A percentile compares a stretch with the other conserved stretches of the same genome.
phyloP scores from a whole-genome alignment of 306 rosid genomes.

The Gillenia trifoliata region DNA sequence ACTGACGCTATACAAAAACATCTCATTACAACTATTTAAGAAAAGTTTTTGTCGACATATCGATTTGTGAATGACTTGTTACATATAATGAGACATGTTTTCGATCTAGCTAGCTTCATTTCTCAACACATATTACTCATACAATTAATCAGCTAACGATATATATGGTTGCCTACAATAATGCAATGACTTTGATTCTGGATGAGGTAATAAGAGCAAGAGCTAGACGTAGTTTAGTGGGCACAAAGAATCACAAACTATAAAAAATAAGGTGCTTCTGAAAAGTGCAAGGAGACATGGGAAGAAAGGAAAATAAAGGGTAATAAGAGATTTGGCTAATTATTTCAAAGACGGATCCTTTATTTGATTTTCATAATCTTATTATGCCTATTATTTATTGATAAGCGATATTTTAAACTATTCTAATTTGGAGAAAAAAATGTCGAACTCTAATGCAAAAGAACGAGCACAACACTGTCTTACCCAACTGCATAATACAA shows the following conservation, averaged over 20 bases:
- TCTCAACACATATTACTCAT: constrained; percentile 48
- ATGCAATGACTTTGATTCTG: constrained; percentile 28
- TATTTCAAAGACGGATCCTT: constrained; percentile 18
- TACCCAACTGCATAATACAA: not conserved
- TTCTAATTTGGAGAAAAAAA: too few species aligned
- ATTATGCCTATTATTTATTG: too few species aligned
- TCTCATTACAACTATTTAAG: not conserved
- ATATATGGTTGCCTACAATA: constrained; percentile 24
- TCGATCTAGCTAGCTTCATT: constrained; percentile 29
- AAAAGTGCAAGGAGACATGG: constrained; percentile 28
- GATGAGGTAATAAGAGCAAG: constrained; percentile 30
- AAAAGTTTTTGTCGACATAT: too few species aligned
- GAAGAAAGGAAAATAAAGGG: not conserved
- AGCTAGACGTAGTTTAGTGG: constrained; percentile 44
- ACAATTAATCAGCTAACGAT: constrained; percentile 23
- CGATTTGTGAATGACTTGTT: not conserved
- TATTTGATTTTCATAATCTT: constrained; percentile 18
- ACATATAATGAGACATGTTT: not conserved
- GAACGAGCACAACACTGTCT: not conserved
- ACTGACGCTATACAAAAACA: too few species aligned
- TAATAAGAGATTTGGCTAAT: constrained; percentile 21
- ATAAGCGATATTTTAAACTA: too few species aligned
- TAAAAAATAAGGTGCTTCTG: constrained; percentile 32
- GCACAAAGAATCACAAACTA: constrained; percentile 32
- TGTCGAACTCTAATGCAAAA: too few species aligned